These are phyloP conservation scores for Sordariomycetes sp. DNA, from an alignment of 2,329 filamentous ascomycete genomes.

Conservation along the genomic window DNA sequence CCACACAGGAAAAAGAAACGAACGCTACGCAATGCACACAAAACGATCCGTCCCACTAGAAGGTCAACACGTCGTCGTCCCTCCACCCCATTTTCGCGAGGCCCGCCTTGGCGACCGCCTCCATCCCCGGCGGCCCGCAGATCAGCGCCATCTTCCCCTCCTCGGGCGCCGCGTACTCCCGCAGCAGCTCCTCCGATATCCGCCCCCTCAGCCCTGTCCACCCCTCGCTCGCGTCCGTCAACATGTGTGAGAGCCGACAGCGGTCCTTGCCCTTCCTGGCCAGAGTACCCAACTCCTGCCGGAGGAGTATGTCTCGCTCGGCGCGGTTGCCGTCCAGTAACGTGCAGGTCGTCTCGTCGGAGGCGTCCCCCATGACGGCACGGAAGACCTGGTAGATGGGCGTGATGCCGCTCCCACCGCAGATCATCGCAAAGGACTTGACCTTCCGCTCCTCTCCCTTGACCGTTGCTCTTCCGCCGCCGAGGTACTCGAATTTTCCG, in stretches of 20 bases:
- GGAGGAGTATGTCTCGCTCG: conserved; percentile 75
- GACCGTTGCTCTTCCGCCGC: conserved; percentile 52
- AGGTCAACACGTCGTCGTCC: conserved; percentile 65
- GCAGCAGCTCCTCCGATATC: conserved; percentile 52
- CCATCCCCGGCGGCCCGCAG: conserved; percentile 69
- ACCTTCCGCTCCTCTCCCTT: conserved; percentile 45
- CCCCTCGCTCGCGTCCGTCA: conserved; percentile 49
- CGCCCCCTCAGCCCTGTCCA: conserved; percentile 64
- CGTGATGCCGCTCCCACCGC: conserved; percentile 83
- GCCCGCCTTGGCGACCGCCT: conserved; percentile 51
- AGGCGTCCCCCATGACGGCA: conserved; percentile 3
- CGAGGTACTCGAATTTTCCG: conserved; percentile 74
- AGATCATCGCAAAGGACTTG: conserved; percentile 72
- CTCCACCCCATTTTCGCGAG: conserved; percentile 54
- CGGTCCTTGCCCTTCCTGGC: conserved; percentile 9
- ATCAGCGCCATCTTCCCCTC: conserved; percentile 58
- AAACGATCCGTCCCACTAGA: no score
- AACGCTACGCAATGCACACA: no score
- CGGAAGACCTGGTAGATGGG: conserved; percentile 65
- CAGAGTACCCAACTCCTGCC: conserved; percentile 52
- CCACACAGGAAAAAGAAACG: no score
- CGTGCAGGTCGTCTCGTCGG: conserved; percentile 15
- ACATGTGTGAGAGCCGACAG: conserved; percentile 57
- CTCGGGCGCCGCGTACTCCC: conserved; percentile 40
- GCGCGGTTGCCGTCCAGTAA: conserved; percentile 70